These are phyloP conservation scores for Lecanoromycetidae sp. DNA, from an alignment of 2,329 filamentous ascomycete genomes.

Conservation along the genomic window DNA sequence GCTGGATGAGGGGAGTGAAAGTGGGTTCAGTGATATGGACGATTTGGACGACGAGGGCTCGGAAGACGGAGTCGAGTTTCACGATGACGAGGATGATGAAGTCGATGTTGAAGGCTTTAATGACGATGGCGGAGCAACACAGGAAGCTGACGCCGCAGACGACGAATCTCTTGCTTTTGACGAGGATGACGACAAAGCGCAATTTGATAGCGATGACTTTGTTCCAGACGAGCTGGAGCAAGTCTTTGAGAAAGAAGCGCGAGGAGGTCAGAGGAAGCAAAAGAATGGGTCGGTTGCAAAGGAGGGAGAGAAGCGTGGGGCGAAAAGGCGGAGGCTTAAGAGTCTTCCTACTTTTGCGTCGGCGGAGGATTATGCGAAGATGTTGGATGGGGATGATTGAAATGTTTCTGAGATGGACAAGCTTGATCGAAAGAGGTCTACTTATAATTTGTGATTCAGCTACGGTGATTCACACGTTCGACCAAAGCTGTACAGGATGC, in stretches of 20 bases:
- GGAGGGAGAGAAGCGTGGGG: constrained; percentile 30
- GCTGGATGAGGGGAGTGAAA: constrained; percentile 51
- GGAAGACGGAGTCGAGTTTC: constrained; percentile 31
- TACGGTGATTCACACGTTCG: too few species aligned
- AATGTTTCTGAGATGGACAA: background rate
- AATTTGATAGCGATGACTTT: constrained; percentile 28
- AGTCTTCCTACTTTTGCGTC: constrained; percentile 85
- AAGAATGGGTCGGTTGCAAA: constrained; percentile 27
- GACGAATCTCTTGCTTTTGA: constrained; percentile 38
- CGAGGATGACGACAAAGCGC: constrained; percentile 30
- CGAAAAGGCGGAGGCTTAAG: constrained; percentile 54
- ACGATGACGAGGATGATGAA: constrained; percentile 34
- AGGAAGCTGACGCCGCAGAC: too few species aligned
- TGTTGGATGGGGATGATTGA: constrained; percentile 58
- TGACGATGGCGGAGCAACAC: too few species aligned
- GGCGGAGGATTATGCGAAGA: constrained; percentile 80
- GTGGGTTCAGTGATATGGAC: constrained; percentile 38
- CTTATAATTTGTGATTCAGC: background rate
- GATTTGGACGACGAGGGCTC: constrained; percentile 42
- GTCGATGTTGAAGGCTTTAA: constrained; percentile 32
- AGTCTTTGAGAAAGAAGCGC: constrained; percentile 32
- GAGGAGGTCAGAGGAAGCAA: constrained; percentile 28
- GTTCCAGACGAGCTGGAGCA: constrained; percentile 27
- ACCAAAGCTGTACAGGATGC: too few species aligned
- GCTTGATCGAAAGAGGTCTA: background rate